These are phyloP conservation scores for Xylariaceae sp. DNA, from an alignment of 2,329 filamentous ascomycete species.

Conservation along the genomic window DNA sequence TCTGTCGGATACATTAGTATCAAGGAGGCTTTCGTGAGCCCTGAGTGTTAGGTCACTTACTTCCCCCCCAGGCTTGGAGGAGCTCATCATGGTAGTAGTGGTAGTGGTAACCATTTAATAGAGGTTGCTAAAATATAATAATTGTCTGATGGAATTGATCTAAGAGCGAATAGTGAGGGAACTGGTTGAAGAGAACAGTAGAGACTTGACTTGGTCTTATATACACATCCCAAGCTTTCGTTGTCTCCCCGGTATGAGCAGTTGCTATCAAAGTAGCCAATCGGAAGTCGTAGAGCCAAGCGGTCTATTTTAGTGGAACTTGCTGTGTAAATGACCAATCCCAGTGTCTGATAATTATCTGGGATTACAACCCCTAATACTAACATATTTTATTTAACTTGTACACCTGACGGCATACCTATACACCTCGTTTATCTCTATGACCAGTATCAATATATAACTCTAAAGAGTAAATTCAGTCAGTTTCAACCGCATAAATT, in stretches of 20 bases:
- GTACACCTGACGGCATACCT: too few species aligned
- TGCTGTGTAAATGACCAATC: slow-evolving; percentile 23
- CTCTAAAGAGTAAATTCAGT: too few species aligned
- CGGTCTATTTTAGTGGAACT: slow-evolving; percentile 5
- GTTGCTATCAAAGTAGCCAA: slow-evolving; percentile 19
- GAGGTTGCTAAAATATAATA: background rate
- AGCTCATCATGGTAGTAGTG: background rate
- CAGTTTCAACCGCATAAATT: too few species aligned
- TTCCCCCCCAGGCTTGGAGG: background rate
- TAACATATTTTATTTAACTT: background rate
- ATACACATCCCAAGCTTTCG: background rate
- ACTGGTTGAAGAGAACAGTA: background rate
- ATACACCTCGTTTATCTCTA: too few species aligned
- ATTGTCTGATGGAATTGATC: too few species aligned
- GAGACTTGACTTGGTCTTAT: slow-evolving; percentile 1
- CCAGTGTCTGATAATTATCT: background rate
- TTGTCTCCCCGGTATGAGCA: background rate
- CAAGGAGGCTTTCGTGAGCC: background rate
- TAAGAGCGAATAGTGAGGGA: background rate
- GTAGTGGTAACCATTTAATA: background rate
- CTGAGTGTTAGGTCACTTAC: slow-evolving; percentile 1
- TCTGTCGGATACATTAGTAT: background rate
- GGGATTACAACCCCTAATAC: background rate
- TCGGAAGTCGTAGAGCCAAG: background rate
- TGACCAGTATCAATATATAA: too few species aligned